These are phyloP conservation scores for Cryptosporidium tyzzeri DNA, from an alignment of 169 alveolate genomes.

Conservation along the genomic window DNA sequence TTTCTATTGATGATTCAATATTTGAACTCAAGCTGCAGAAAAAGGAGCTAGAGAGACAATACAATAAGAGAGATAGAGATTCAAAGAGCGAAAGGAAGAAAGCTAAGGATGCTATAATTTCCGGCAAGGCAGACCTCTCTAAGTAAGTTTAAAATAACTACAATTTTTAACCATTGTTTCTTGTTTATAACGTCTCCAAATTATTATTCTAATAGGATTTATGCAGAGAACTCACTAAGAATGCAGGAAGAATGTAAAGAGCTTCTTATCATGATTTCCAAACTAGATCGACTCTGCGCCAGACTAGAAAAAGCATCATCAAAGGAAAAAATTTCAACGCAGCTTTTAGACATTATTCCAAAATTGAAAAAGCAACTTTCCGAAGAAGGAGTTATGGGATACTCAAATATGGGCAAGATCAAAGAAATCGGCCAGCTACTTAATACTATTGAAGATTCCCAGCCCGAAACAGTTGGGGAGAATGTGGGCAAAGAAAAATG, in stretches of 20 bases:
- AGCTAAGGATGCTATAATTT: conserved; percentile 59
- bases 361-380: conserved; percentile 55
- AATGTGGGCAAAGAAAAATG: not conserved
- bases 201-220: not conserved
- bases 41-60: conserved; percentile 60
- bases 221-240: conserved; percentile 66
- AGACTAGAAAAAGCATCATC: conserved; percentile 55
- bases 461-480: conserved; percentile 16
- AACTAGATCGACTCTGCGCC: conserved; percentile 53
- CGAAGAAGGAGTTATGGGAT: conserved; percentile 61
- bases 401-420: conserved; percentile 19
- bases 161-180: not conserved
- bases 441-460: conserved; percentile 16
- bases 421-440: conserved; percentile 48
- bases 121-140: conserved; percentile 43
- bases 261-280: conserved; percentile 50
- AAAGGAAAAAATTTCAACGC: conserved; percentile 47
- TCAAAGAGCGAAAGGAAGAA: conserved; percentile 53
- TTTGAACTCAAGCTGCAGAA: conserved; percentile 60
- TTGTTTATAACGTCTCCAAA: not conserved
- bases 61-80: conserved; percentile 41
- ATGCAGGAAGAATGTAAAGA: conserved; percentile 57
- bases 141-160: conserved; percentile 33
- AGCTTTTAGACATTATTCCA: conserved; percentile 46
- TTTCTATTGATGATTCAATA: conserved; percentile 70